These are phyloP conservation scores for Malania oleifera DNA, from an alignment of 164 flowering plant genomes.

Conservation along the genomic window DNA sequence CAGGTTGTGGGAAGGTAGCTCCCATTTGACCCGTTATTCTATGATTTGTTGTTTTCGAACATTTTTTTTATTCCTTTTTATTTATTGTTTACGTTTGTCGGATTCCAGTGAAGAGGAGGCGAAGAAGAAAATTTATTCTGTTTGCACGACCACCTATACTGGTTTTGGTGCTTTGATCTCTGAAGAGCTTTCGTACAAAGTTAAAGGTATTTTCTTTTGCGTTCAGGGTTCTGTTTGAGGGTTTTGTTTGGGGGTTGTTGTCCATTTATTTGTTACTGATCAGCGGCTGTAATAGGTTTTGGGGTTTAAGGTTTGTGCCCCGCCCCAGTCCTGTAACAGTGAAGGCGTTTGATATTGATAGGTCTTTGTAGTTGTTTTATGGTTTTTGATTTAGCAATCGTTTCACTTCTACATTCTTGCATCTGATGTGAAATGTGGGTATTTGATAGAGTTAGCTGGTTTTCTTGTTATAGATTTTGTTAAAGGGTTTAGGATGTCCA, in stretches of 20 bases:
- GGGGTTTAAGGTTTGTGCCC: neutral
- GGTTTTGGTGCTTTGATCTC: slow-evolving; percentile 93
- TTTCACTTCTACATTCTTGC: too few species aligned
- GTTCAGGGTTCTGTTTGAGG: neutral
- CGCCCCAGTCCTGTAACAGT: too few species aligned
- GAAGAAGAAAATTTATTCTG: slow-evolving; percentile 92
- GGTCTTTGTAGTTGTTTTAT: too few species aligned
- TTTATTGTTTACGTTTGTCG: neutral
- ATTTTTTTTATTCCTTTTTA: neutral
- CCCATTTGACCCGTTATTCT: neutral
- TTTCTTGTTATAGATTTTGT: neutral
- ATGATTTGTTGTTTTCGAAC: neutral
- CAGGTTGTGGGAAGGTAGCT: slow-evolving; percentile 66
- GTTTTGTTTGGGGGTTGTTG: neutral
- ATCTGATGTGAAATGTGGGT: too few species aligned
- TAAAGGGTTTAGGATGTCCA: neutral
- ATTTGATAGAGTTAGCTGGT: neutral
- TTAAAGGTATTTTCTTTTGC: slow-evolving; percentile 57
- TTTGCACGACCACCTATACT: slow-evolving; percentile 77
- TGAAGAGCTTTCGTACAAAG: slow-evolving; percentile 85
- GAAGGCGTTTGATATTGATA: too few species aligned
- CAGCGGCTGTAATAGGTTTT: neutral
- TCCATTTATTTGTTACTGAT: too few species aligned
- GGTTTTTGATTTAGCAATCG: too few species aligned
- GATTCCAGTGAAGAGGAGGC: slow-evolving; percentile 86